Conservation (phyloP, 345 rosid species). For the Gossypium anomalum region DNA sequence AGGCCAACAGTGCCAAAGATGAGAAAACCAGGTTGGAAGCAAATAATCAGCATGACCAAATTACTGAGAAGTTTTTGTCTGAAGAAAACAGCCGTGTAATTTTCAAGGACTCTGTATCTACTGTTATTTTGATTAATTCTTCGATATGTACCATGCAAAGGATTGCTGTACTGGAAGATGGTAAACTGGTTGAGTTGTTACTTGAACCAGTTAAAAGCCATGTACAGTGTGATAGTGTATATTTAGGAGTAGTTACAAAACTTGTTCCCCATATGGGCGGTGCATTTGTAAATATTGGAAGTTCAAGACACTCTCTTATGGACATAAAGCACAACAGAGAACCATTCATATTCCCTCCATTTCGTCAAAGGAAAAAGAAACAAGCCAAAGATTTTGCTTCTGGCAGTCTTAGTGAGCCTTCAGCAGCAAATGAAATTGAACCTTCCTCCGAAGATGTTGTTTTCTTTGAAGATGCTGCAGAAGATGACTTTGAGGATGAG, state of each 20-base stretch:
- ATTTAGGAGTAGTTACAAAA: constrained; percentile 75
- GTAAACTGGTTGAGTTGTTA: constrained; percentile 78
- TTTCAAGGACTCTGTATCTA: constrained; percentile 44
- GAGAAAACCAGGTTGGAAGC: constrained; percentile 20
- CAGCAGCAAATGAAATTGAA: constrained; percentile 31
- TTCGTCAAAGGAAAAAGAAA: constrained; percentile 49
- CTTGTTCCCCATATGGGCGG: constrained; percentile 97
- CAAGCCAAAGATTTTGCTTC: constrained; percentile 34
- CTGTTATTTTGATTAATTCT: constrained; percentile 75
- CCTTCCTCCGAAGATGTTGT: constrained; percentile 35
- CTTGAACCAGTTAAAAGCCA: constrained; percentile 87
- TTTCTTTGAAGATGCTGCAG: constrained; percentile 45
- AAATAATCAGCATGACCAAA: constrained; percentile 37
- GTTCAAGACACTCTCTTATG: constrained; percentile 79
- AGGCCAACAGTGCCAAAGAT: constrained; percentile 32
- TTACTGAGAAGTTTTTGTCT: constrained; percentile 39
- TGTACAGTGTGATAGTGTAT: constrained; percentile 90
- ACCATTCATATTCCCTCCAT: constrained; percentile 89
- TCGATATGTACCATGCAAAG: constrained; percentile 92
- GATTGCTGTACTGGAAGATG: constrained; percentile 91
- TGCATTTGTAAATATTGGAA: constrained; percentile 93
- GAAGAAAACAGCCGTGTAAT: constrained; percentile 34
- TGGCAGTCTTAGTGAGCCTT: constrained; percentile 33
- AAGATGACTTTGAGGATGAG: constrained; percentile 43
- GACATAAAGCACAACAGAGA: constrained; percentile 71